These are phyloP conservation scores for Boletus mariae DNA, from an alignment of 1,284 basidiomycete species.

Conservation along the genomic window DNA sequence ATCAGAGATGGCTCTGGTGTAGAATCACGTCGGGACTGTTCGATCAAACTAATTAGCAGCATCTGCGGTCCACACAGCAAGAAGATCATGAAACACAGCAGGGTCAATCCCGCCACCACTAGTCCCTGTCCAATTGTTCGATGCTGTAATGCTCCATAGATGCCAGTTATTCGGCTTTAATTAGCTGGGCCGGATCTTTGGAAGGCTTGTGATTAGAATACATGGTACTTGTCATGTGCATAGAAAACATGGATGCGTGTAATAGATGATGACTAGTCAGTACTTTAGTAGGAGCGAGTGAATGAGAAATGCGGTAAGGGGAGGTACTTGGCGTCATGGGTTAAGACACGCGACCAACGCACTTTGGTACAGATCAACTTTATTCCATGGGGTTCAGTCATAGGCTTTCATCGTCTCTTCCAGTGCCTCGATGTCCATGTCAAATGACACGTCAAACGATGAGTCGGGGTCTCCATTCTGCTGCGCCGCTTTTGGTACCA, in stretches of 20 bases:
- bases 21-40: too few relatives aligned
- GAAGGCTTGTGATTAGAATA: not conserved
- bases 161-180: not conserved
- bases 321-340: not conserved
- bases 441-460: conserved; percentile 33
- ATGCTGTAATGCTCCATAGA: not conserved
- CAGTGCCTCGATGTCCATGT: conserved; percentile 24
- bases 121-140: not conserved
- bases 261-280: conserved; percentile 9
- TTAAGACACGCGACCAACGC: not conserved
- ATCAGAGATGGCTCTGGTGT: not conserved
- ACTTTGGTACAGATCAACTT: not conserved
- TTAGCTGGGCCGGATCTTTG: not conserved
- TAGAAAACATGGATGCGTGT: conserved; percentile 4
- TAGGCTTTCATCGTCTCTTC: conserved; percentile 33
- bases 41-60: too few relatives aligned
- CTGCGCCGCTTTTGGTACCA: not conserved
- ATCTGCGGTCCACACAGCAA: not conserved
- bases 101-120: not conserved
- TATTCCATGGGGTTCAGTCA: conserved; percentile 14
- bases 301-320: not conserved
- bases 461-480: conserved; percentile 23
- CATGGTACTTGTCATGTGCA: conserved; percentile 3
- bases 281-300: not conserved
- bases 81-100: not conserved